Percentiles rank a stretch among this genome's conserved stretches.
These are phyloP conservation scores for Dipteronia dyeriana DNA, from an alignment of 345 rosid genomes.

Conservation along the genomic window DNA sequence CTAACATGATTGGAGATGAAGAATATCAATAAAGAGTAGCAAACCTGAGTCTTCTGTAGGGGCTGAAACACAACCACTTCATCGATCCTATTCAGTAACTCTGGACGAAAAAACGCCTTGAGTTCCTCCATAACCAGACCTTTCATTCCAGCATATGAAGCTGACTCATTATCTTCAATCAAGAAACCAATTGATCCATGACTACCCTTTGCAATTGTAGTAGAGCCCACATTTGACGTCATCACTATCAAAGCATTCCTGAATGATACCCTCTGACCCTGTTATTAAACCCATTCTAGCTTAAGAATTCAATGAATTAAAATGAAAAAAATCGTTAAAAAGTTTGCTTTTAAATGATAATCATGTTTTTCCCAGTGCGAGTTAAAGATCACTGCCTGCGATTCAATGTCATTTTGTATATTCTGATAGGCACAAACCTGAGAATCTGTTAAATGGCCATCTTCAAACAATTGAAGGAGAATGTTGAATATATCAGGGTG, in stretches of 20 bases:
- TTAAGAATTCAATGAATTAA: not conserved
- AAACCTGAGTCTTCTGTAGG: conserved; percentile 88
- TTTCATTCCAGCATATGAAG: conserved; percentile 78
- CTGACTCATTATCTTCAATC: conserved; percentile 48
- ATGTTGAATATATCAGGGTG: conserved; percentile 97
- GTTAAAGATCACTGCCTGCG: not conserved
- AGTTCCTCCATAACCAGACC: conserved; percentile 82
- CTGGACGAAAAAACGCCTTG: conserved; percentile 88
- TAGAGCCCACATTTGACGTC: conserved; percentile 94
- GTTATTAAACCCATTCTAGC: conserved; percentile 30
- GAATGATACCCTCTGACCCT: conserved; percentile 95
- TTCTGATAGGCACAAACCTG: conserved; percentile 52
- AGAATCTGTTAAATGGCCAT: conserved; percentile 97
- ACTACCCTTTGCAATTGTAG: conserved; percentile 87
- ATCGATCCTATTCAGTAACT: conserved; percentile 91
- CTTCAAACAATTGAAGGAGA: conserved; percentile 96
- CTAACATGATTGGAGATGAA: not conserved
- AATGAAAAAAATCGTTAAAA: not conserved
- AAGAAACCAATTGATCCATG: conserved; percentile 71
- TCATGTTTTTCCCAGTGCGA: not conserved
- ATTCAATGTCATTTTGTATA: not conserved
- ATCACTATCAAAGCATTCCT: conserved; percentile 90
- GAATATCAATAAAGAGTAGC: conserved; percentile 22
- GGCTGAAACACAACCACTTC: conserved; percentile 89
- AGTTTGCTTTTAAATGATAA: not conserved